phyloP scores from a whole-genome alignment of 169 alveolate species.

The Ichthyophthirius multifiliis region DNA sequence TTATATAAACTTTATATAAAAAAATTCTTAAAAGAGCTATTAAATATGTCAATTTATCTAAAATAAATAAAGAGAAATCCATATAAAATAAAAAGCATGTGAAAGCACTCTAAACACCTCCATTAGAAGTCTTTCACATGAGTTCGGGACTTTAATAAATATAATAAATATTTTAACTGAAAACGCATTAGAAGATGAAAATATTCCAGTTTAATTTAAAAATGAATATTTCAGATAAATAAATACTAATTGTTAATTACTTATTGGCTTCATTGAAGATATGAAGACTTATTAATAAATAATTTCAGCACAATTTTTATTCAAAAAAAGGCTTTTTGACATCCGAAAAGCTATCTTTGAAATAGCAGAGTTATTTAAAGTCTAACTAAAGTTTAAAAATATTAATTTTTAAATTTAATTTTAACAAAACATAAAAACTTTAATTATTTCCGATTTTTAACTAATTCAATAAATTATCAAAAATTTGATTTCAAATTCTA shows the following conservation, averaged over 20 bases:
- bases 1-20: no score
- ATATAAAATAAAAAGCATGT: no score
- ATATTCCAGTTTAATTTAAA: not conserved
- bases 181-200: constrained; percentile 6
- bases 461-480: not conserved
- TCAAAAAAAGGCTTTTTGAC: not conserved
- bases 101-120: no score
- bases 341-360: not conserved
- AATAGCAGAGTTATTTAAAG: not conserved
- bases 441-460: not conserved
- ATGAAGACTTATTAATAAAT: not conserved
- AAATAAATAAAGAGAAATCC: no score
- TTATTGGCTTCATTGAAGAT: not conserved
- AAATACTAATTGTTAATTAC: not conserved
- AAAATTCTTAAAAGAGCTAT: no score
- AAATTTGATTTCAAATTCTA: not conserved
- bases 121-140: not conserved
- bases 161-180: not conserved
- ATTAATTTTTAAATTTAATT: not conserved
- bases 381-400: not conserved
- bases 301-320: not conserved
- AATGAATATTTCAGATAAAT: not conserved
- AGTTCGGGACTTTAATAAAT: not conserved
- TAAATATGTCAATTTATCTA: no score
- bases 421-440: not conserved